Conservation (phyloP, 1,139 yeast species). For the Wickerhamomyces sp. region DNA sequence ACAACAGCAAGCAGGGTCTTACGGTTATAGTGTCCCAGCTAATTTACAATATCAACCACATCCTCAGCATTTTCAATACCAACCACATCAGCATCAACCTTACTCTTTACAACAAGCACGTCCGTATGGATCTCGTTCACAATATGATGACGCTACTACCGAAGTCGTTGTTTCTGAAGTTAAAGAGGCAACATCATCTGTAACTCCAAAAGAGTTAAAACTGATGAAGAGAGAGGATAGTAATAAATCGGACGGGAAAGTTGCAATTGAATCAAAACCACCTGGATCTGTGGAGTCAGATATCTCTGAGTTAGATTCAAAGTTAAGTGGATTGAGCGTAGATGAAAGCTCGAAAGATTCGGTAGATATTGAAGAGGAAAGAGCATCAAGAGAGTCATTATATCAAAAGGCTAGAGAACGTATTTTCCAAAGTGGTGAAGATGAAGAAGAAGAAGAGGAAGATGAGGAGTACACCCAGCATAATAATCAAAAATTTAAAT, state of each 20-base stretch:
- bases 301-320: slow-evolving; percentile 23
- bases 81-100: not conserved
- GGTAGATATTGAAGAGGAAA: slow-evolving; percentile 20
- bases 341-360: slow-evolving; percentile 26
- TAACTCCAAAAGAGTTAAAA: slow-evolving; percentile 14
- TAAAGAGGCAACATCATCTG: not conserved
- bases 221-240: slow-evolving; percentile 17
- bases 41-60: not conserved
- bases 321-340: slow-evolving; percentile 27
- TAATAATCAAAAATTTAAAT: not conserved
- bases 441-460: slow-evolving; percentile 24
- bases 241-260: not conserved
- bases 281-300: not conserved
- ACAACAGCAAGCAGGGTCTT: not conserved
- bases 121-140: not conserved
- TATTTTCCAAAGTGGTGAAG: slow-evolving; percentile 35
- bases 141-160: not conserved
- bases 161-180: not conserved
- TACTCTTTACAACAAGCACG: not conserved
- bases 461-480: slow-evolving; percentile 2
- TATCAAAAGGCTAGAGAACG: slow-evolving; percentile 42
- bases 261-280: slow-evolving; percentile 1
- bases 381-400: slow-evolving; percentile 33
- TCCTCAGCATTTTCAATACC: not conserved
- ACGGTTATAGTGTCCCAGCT: not conserved